phyloP scores from a whole-genome alignment of 352 stramenopile genomes.

The Phytophthora ohioensis region DNA sequence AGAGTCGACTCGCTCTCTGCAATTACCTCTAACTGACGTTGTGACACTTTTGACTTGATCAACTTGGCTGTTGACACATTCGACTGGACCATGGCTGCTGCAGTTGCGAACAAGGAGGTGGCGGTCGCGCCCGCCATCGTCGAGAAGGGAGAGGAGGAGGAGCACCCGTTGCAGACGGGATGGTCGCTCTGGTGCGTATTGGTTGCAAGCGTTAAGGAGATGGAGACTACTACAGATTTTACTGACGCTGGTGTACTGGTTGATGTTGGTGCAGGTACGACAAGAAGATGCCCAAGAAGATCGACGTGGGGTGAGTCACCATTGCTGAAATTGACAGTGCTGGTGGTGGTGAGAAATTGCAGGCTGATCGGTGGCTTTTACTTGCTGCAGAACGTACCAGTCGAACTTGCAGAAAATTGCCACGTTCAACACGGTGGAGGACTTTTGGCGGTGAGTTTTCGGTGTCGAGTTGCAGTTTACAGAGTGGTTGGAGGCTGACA shows the following conservation, averaged over 20 bases:
- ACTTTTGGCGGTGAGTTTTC: conserved; percentile 89
- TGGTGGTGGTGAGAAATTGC: not conserved
- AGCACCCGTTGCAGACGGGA: conserved; percentile 88
- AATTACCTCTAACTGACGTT: conserved; percentile 19
- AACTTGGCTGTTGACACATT: conserved; percentile 4
- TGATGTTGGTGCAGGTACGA: conserved; percentile 83
- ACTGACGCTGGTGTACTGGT: conserved; percentile 7
- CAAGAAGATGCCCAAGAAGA: conserved; percentile 94
- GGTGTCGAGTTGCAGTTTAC: not conserved
- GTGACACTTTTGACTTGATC: conserved; percentile 3
- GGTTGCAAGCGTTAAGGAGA: not conserved
- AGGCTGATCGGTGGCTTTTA: conserved; percentile 2
- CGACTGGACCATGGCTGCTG: conserved; percentile 6
- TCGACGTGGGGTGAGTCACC: conserved; percentile 80
- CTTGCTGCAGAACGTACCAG: conserved; percentile 39
- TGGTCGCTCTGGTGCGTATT: conserved; percentile 89
- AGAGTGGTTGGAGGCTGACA: conserved; percentile 6
- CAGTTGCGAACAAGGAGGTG: conserved; percentile 43
- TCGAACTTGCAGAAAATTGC: conserved; percentile 89
- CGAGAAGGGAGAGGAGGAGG: conserved; percentile 53
- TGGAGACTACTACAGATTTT: not conserved
- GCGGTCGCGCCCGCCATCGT: conserved; percentile 30
- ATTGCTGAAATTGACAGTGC: conserved; percentile 3
- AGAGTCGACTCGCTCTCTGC: not conserved
- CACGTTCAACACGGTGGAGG: conserved; percentile 92